Base-by-base conservation (phyloP, 345 rosid species). In the Populus ilicifolia region DNA sequence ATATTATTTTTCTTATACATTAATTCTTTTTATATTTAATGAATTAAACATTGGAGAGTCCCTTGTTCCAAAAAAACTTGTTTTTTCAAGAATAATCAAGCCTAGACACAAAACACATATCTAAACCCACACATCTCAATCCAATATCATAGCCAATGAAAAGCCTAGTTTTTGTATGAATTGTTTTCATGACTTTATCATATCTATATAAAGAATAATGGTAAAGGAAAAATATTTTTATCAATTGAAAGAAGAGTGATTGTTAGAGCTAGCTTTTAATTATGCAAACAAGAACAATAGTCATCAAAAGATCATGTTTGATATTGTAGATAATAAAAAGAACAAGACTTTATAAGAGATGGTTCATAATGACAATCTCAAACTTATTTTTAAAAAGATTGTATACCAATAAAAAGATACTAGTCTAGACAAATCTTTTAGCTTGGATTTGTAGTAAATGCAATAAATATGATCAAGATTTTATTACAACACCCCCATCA, bases 191-290 rank as follows among this genome's bases (percentile, higher is more conserved):
- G 30, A 29, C 30, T 29, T 29, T 2, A 29, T 29, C 30, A 29
- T 29, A 29, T 29, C 30, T 29, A 29, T 29, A 29, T 29, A 29
- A 2, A 92, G 83, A 30, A 89, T 95, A 12, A 52, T 74, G 29
- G 99, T 93, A 75, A 83, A 82, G 69, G 78, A 78, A 1, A 95
- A 92, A 75, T 89, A 85, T 27, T 43, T 79, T 61, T 77, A 79
- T 62, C 97, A 95, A 74, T 86, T 80, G 1, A 59, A 70, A 77
- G 93, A 95, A 77, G 88, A 89, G 38, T 73, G 85, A 52, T 50
- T 87, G 33, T 90, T 93, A 0, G 89, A 93, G 70, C 36, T 87
- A 75, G 85, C 93, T 41, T 91, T 94, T 82, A 66, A 89, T 43
- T 70, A 82, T 29, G 52, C 78, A 0, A 69, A 77, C 11, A 72